Evolutionary conservation across 1,284 basidiomycete species (phyloP).

Genomic region (Tranzscheliella williamsii): DNA sequence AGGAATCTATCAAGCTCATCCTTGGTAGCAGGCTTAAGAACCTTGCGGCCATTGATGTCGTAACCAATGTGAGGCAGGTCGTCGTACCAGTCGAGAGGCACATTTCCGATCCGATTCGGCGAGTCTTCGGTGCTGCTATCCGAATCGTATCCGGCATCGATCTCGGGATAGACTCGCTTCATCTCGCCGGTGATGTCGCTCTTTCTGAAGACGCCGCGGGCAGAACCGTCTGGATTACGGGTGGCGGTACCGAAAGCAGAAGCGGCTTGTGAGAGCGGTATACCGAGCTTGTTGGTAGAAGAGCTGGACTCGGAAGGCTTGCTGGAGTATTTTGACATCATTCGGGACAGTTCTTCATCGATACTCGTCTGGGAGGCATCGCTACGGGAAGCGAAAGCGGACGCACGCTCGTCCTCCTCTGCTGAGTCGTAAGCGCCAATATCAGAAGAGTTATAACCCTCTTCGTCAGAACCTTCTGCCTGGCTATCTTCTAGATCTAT

Average conservation of each 20-base stretch:
- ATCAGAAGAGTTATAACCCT: constrained; percentile 15
- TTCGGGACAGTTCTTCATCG: constrained; percentile 47
- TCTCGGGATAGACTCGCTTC: constrained; percentile 85
- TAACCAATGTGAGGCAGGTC: constrained; percentile 99
- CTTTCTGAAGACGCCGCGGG: constrained; percentile 63
- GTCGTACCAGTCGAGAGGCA: constrained; percentile 99
- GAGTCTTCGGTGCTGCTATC: constrained; percentile 95
- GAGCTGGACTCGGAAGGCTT: constrained; percentile 61
- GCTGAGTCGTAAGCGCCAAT: constrained; percentile 33
- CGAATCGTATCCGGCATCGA: constrained; percentile 93
- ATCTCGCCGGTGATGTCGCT: constrained; percentile 84
- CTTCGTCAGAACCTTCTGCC: constrained; percentile 19
- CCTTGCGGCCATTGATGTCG: constrained; percentile 89
- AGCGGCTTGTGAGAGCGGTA: constrained; percentile 55
- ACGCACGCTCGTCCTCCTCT: constrained; percentile 44
- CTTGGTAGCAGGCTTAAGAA: constrained; percentile 89
- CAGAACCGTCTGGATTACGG: constrained; percentile 60
- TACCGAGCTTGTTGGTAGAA: constrained; percentile 54
- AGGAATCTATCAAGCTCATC: constrained; percentile 98
- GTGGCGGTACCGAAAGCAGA: constrained; percentile 71
- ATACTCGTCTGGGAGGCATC: constrained; percentile 37
- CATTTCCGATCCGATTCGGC: constrained; percentile 89
- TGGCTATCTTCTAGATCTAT: constrained; percentile 19
- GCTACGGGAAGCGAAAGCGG: constrained; percentile 31
- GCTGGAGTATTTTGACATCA: constrained; percentile 56